Evolutionary conservation across 768 basidiomycete genomes (phyloP).

Genomic region (Boletus rubroflammeus): DNA sequence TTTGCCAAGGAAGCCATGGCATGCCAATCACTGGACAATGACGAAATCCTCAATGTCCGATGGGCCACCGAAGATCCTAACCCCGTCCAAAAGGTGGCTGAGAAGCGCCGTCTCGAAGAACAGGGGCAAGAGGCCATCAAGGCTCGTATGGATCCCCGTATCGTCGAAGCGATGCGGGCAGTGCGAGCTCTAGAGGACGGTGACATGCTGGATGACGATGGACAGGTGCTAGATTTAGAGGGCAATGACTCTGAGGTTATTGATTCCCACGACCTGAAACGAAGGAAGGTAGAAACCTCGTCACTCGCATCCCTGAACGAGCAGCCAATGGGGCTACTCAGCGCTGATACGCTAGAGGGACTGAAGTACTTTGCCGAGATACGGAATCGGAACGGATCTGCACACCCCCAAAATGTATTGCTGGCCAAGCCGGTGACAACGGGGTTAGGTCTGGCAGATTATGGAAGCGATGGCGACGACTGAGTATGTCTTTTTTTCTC

Average conservation of each 20-base stretch:
- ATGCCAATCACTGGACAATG: conserved; percentile 94
- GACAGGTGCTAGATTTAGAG: conserved; percentile 31
- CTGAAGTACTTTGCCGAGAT: conserved; percentile 90
- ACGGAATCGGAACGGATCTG: conserved; percentile 56
- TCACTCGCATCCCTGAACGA: conserved; percentile 28
- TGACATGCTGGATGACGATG: conserved; percentile 34
- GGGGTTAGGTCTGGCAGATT: conserved; percentile 65
- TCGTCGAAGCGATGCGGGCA: conserved; percentile 84
- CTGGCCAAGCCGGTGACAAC: conserved; percentile 32
- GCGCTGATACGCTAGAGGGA: conserved; percentile 81
- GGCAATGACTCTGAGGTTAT: conserved; percentile 36
- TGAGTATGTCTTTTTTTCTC: conserved; percentile 14
- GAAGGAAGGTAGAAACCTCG: conserved; percentile 31
- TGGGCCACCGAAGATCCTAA: conserved; percentile 99
- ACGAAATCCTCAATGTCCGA: conserved; percentile 96
- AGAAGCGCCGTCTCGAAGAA: conserved; percentile 79
- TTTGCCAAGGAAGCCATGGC: conserved; percentile 99
- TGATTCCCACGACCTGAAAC: conserved; percentile 34
- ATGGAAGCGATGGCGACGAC: conserved; percentile 73
- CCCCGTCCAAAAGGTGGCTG: conserved; percentile 81
- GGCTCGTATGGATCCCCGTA: conserved; percentile 78
- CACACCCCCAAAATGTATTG: conserved; percentile 17
- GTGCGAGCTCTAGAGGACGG: conserved; percentile 90
- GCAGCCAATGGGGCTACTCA: conserved; percentile 60
- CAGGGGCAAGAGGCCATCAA: conserved; percentile 85